Evolutionary conservation across 768 basidiomycete species (phyloP), one percentile per base, ranked within the genome.

Genomic region (Suillus spraguei): DNA sequence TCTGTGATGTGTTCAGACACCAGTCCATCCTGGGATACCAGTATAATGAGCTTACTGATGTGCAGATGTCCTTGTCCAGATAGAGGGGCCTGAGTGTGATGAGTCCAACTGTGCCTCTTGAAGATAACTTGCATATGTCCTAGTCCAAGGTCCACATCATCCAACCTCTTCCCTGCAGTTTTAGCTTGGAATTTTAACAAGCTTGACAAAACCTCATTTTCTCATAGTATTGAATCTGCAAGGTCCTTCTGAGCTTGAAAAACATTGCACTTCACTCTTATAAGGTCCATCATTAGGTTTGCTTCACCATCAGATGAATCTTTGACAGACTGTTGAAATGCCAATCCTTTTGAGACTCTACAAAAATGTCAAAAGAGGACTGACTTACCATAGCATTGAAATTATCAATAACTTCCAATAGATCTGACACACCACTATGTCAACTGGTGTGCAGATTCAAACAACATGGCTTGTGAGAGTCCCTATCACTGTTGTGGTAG

Each of bases 361-460:
- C 16, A 17, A 41, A 41, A 41, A 41, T 0, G 5, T 41, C 11
- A 20, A 44, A 44, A 47, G 46, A 47, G n/a, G n/a, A n/a, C 22
- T 24, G 22, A 47, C 46, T 47, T 22, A 47, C 46, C 22, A 47
- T 47, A 47, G 46, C 22, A 47, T 47, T 47, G 46, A 47, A 47
- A 47, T 47, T 47, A 11, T 47, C 46, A 47, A 47, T 11, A 24
- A 47, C 22, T 47, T 47, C 46, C 46, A 47, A 47, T 47, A 47
- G 11, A 47, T 47, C 22, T 4, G 46, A 47, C 22, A 47, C 14
- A 47, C 22, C 11, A 47, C 46, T 47, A 44, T 47, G 46, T 22
- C 14, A 24, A 47, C 46, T 47, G 46, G 46, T 47, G 46, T 24
- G 11, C 22, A 13, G 22, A 47, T 47, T 47, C 11, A 5, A 22